Percentiles rank a stretch among this genome's conserved stretches.
phyloP scores from a whole-genome alignment of 2,329 filamentous ascomycete genomes.

The Cucurbitaria berberidis region DNA sequence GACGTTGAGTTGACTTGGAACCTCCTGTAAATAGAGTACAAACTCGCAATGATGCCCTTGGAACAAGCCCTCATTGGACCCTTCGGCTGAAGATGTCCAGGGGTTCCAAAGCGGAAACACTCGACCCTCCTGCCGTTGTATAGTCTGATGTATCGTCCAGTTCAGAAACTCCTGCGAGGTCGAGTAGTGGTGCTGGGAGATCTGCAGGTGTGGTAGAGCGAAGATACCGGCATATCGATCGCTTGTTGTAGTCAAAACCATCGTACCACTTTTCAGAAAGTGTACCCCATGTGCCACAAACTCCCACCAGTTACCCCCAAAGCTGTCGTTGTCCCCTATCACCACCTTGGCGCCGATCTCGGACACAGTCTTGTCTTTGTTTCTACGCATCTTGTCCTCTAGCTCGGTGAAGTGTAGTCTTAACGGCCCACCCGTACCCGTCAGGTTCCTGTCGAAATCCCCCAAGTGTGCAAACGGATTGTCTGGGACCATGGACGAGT shows the following conservation, averaged over 20 bases:
- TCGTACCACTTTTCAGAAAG: slow-evolving; percentile 78
- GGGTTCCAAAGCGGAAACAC: slow-evolving; percentile 64
- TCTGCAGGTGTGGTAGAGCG: slow-evolving; percentile 80
- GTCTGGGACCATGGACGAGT: slow-evolving; percentile 65
- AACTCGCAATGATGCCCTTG: slow-evolving; percentile 87
- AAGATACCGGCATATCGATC: slow-evolving; percentile 89
- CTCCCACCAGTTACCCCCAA: slow-evolving; percentile 74
- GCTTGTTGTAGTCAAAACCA: slow-evolving; percentile 86
- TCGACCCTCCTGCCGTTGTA: slow-evolving; percentile 70
- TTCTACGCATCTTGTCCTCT: slow-evolving; percentile 44
- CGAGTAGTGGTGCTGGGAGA: slow-evolving; percentile 61
- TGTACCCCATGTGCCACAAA: slow-evolving; percentile 84
- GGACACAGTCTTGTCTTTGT: slow-evolving; percentile 58
- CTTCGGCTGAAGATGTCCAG: slow-evolving; percentile 75
- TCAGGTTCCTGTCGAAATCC: slow-evolving; percentile 81
- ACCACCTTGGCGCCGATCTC: slow-evolving; percentile 73
- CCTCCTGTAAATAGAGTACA: slow-evolving; percentile 80
- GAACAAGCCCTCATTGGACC: slow-evolving; percentile 60
- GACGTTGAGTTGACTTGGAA: slow-evolving; percentile 25
- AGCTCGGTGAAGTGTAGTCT: slow-evolving; percentile 70
- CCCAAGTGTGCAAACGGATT: slow-evolving; percentile 67
- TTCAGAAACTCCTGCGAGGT: slow-evolving; percentile 67
- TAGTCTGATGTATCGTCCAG: slow-evolving; percentile 70
- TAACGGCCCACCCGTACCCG: slow-evolving; percentile 69
- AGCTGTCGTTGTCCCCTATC: slow-evolving; percentile 72